phyloP scores from a whole-genome alignment of 2,329 filamentous ascomycete genomes.

The Nemania abortiva region DNA sequence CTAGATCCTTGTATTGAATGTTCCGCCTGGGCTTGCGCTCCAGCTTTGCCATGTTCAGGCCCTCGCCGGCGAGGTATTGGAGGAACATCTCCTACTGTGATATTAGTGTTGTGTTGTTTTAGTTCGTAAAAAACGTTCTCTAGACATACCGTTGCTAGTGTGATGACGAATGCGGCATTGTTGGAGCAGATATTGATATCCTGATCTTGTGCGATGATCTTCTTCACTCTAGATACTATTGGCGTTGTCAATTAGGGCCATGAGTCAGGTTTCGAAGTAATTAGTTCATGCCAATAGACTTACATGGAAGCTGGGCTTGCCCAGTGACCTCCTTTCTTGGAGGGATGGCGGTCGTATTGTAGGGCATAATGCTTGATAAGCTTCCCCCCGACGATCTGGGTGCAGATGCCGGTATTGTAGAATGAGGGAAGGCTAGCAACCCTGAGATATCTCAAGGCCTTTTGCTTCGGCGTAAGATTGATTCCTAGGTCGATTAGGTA shows the following conservation, averaged over 20 bases:
- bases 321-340: conserved; percentile 86
- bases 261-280: neutral
- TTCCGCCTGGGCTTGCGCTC: conserved; percentile 93
- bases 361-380: conserved; percentile 74
- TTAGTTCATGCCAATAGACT: conserved; percentile 53
- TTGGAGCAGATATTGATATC: conserved; percentile 90
- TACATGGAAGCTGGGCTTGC: conserved; percentile 86
- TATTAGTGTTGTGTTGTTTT: neutral
- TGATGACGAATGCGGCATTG: conserved; percentile 94
- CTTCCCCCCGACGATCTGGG: neutral
- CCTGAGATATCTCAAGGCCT: neutral
- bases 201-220: conserved; percentile 89
- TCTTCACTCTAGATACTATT: conserved; percentile 92
- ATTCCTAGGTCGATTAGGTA: neutral
- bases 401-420: neutral
- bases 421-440: neutral
- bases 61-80: conserved; percentile 87
- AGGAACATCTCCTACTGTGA: conserved; percentile 88
- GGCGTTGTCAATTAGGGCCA: neutral
- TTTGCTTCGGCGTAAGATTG: neutral
- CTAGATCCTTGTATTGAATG: conserved; percentile 94
- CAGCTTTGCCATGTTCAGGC: conserved; percentile 87
- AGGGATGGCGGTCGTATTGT: conserved; percentile 87
- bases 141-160: conserved; percentile 79
- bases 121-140: neutral